A percentile compares a stretch with the other conserved stretches of the same genome.
Evolutionary conservation across 139 green algal genomes (phyloP).

Genomic region (Haematococcus sp.): DNA sequence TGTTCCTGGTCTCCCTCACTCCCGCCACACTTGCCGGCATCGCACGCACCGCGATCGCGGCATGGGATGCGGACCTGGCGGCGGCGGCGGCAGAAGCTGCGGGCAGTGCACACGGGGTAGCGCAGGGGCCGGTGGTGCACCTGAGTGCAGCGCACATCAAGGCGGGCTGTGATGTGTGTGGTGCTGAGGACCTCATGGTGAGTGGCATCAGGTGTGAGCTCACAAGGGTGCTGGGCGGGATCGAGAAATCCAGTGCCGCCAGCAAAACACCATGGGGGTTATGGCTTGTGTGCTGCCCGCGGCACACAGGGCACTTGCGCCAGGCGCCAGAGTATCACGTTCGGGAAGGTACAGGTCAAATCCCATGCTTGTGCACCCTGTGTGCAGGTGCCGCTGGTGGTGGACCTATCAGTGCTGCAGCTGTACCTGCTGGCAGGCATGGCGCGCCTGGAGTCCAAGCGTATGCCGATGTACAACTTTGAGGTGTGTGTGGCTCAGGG

Average conservation of each 20-base stretch:
- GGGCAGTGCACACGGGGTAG: background rate
- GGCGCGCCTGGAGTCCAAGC: conserved; percentile 30
- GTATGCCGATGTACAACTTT: conserved; percentile 32
- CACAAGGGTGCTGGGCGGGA: too few species aligned
- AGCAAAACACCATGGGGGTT: too few species aligned
- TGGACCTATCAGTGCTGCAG: conserved; percentile 31
- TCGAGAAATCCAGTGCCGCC: too few species aligned
- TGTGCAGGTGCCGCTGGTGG: conserved; percentile 13
- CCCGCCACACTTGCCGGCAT: background rate
- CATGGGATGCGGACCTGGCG: conserved; percentile 14
- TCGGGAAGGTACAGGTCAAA: too few species aligned
- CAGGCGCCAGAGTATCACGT: too few species aligned
- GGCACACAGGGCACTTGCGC: too few species aligned
- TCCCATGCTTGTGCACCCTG: too few species aligned
- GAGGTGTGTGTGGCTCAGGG: conserved; percentile 24
- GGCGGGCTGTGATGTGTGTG: background rate
- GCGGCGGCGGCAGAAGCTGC: background rate
- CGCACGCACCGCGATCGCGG: conserved; percentile 12
- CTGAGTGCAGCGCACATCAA: conserved; percentile 3
- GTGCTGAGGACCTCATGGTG: conserved; percentile 6
- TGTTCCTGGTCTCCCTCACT: background rate
- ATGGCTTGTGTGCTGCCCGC: too few species aligned
- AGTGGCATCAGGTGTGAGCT: background rate
- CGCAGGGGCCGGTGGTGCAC: background rate
- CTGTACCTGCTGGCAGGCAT: conserved; percentile 37